Base-by-base conservation (phyloP, 805 yeast genomes). In the Kluyveromyces starmeri region DNA sequence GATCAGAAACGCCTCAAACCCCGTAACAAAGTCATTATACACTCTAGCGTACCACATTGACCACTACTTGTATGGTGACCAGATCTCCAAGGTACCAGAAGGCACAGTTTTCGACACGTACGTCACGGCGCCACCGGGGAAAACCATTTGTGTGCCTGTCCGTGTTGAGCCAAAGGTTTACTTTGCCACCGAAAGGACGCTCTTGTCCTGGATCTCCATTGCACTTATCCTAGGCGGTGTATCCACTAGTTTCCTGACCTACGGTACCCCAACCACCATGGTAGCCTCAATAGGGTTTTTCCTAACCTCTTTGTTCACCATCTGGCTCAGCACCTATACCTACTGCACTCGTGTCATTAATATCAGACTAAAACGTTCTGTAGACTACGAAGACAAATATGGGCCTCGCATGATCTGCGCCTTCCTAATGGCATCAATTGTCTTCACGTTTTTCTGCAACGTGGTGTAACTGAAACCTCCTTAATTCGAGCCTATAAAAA, bases 151-250 rank as follows among this genome's bases (percentile, higher is more conserved):
- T 51, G 92, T 92, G 7, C 98, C 97, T 2, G 94, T 92, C 24
- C 74, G 98, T 51, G 88, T 92, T 23, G 98, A 92, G 61, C 98
- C 98, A 39, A 92, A 92, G 64, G 98, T 92, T n/a, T 92, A 92
- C 58, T 92, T 92, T 61, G 98, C 98, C 5, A 85, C 94, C 16
- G 98, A 92, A 60, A 76, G 98, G 63, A 92, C 98, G 0, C 89
- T 78, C 53, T 67, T 92, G 42, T 75, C 94, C 26, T 92, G 98
- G 98, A 64, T 89, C 37, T 88, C 95, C 26, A 84, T 92, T 47
- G 83, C 92, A 7, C 74, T 92, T 67, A 67, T 89, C 27, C 67
- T 92, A 38, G 86, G 92, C 28, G 94, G 89, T 31, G 82, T 95
- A 26, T 94, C 96, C 1, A 82, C 86, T 7, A 72, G 95, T 0